These are phyloP conservation scores for Debaryomycetaceae sp. DNA, from an alignment of 1,139 yeast species.

Conservation along the genomic window DNA sequence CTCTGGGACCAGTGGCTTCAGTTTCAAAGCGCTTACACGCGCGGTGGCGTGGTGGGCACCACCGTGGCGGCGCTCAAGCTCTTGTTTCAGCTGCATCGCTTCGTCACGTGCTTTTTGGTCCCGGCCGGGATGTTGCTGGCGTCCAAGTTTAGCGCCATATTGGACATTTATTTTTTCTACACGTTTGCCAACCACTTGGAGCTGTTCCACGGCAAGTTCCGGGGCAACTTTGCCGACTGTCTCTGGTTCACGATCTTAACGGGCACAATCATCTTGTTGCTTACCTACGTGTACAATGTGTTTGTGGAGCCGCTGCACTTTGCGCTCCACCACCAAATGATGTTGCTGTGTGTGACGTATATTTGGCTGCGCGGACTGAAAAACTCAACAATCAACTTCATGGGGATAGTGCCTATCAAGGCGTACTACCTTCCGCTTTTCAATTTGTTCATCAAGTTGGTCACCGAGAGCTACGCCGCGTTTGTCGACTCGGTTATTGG, in stretches of 20 bases:
- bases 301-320: slow-evolving; percentile 11
- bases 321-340: slow-evolving; percentile 30
- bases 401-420: slow-evolving; percentile 52
- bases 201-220: slow-evolving; percentile 43
- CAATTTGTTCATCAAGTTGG: slow-evolving; percentile 43
- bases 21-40: background rate
- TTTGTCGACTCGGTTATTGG: slow-evolving; percentile 45
- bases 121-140: slow-evolving; percentile 30
- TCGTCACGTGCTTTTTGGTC: slow-evolving; percentile 46
- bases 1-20: slow-evolving; percentile 8
- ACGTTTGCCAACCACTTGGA: slow-evolving; percentile 56
- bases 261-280: slow-evolving; percentile 40
- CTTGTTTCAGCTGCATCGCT: slow-evolving; percentile 36
- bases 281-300: slow-evolving; percentile 16
- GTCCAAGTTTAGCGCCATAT: slow-evolving; percentile 41
- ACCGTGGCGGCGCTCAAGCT: slow-evolving; percentile 9
- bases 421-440: slow-evolving; percentile 59
- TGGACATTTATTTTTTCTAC: slow-evolving; percentile 56
- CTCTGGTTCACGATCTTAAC: slow-evolving; percentile 49
- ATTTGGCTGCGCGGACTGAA: slow-evolving; percentile 57
- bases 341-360: slow-evolving; percentile 52
- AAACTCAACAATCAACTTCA: slow-evolving; percentile 45
- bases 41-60: slow-evolving; percentile 6
- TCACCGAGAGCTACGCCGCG: slow-evolving; percentile 37
- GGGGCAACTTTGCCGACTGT: slow-evolving; percentile 51